Percentiles rank a stretch among this genome's conserved stretches.
These are phyloP conservation scores for Solanum bulbocastanum DNA, from an alignment of 257 asterid genomes.

Conservation along the genomic window DNA sequence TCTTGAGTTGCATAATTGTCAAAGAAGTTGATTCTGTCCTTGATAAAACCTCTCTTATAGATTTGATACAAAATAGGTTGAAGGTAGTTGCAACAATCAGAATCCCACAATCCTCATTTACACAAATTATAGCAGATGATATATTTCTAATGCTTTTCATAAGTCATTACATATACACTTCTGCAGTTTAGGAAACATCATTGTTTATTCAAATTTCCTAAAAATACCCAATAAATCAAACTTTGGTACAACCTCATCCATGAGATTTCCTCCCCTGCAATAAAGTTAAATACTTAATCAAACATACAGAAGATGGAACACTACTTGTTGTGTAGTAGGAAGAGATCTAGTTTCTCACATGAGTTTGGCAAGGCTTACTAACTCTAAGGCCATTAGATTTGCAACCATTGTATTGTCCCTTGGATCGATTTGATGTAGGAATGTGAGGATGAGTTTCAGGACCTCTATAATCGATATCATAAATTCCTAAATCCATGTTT, in stretches of 20 bases:
- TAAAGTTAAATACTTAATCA: not conserved
- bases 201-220: not conserved
- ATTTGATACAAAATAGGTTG: not conserved
- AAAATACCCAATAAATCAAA: not conserved
- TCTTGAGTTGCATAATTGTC: not conserved
- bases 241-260: not conserved
- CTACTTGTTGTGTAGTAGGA: not conserved
- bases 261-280: not conserved
- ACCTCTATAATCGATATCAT: slow-evolving; percentile 38
- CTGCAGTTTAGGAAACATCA: not conserved
- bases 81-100: not conserved
- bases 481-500: slow-evolving; percentile 12
- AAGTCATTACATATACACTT: not conserved
- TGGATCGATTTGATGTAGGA: slow-evolving; percentile 33
- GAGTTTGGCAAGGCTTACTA: not conserved
- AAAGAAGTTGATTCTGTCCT: not conserved
- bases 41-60: not conserved
- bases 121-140: not conserved
- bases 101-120: not conserved
- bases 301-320: not conserved
- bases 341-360: slow-evolving; percentile 9
- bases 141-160: not conserved
- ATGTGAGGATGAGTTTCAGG: slow-evolving; percentile 36
- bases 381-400: slow-evolving; percentile 8
- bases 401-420: slow-evolving; percentile 9